Evolutionary conservation across 192 early-diverging fungal genomes (phyloP).

Genomic region (Glomus cerebriforme): DNA sequence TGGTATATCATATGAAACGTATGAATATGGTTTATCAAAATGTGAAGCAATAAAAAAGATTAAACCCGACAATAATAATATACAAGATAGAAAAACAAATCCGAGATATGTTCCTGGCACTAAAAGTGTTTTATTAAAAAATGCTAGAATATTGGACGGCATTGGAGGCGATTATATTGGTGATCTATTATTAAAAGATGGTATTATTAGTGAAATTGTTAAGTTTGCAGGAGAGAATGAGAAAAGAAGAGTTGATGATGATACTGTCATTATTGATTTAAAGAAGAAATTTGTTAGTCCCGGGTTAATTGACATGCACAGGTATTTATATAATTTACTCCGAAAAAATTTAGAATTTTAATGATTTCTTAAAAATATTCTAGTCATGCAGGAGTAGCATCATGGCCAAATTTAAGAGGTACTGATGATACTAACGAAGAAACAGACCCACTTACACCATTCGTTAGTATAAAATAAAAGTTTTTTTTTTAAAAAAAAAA

Average conservation of each 20-base stretch:
- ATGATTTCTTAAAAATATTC: neutral
- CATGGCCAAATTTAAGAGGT: slow-evolving; percentile 61
- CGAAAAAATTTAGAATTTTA: neutral
- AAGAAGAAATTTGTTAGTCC: slow-evolving; percentile 71
- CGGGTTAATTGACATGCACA: slow-evolving; percentile 78
- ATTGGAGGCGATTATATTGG: slow-evolving; percentile 43
- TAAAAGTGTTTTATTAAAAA: slow-evolving; percentile 52
- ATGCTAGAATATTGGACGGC: slow-evolving; percentile 63
- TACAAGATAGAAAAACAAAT: slow-evolving; percentile 38
- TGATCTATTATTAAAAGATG: slow-evolving; percentile 59
- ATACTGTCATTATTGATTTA: slow-evolving; percentile 57
- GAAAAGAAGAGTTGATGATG: slow-evolving; percentile 12
- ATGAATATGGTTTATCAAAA: slow-evolving; percentile 10
- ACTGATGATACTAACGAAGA: slow-evolving; percentile 69
- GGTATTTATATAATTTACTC: slow-evolving; percentile 31
- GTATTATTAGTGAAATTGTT: slow-evolving; percentile 56
- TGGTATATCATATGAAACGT: slow-evolving; percentile 11
- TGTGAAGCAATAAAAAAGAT: slow-evolving; percentile 1
- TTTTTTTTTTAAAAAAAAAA: neutral
- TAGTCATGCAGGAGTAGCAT: slow-evolving; percentile 67
- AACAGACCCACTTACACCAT: slow-evolving; percentile 60
- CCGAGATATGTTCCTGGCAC: slow-evolving; percentile 46
- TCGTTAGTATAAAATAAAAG: slow-evolving; percentile 30
- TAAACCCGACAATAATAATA: neutral
- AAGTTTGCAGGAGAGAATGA: slow-evolving; percentile 32